Percentiles rank a stretch among this genome's conserved stretches.
These are phyloP conservation scores for Phytophthora podocarpi DNA, from an alignment of 352 stramenopile species.

Conservation along the genomic window DNA sequence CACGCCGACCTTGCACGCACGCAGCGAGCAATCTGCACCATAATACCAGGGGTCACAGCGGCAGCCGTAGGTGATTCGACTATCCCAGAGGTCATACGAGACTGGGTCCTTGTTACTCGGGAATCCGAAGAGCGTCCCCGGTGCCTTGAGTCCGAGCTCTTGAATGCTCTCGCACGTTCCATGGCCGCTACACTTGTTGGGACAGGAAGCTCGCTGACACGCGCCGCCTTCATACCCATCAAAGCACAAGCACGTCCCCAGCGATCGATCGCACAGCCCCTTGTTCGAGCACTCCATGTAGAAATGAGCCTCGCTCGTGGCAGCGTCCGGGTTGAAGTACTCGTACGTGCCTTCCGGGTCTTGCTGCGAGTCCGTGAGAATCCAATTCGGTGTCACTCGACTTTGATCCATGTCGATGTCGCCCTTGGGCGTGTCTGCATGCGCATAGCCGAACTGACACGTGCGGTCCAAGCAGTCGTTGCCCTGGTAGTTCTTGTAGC, in stretches of 20 bases:
- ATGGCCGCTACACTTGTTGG: slow-evolving; percentile 68
- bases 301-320: slow-evolving; percentile 75
- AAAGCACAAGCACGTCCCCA: slow-evolving; percentile 89
- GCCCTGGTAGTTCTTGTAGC: slow-evolving; percentile 86
- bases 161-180: slow-evolving; percentile 78
- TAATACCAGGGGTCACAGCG: slow-evolving; percentile 89
- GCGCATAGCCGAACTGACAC: slow-evolving; percentile 86
- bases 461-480: slow-evolving; percentile 85
- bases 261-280: slow-evolving; percentile 88
- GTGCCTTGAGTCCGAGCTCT: slow-evolving; percentile 56
- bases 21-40: slow-evolving; percentile 81
- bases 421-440: slow-evolving; percentile 92
- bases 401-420: slow-evolving; percentile 91
- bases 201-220: slow-evolving; percentile 81
- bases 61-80: slow-evolving; percentile 82
- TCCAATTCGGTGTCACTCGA: slow-evolving; percentile 36
- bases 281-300: slow-evolving; percentile 96
- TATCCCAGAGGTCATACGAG: slow-evolving; percentile 83
- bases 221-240: slow-evolving; percentile 89
- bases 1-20: slow-evolving; percentile 71
- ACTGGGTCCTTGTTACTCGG: slow-evolving; percentile 22
- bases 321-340: slow-evolving; percentile 64
- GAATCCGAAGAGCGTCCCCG: slow-evolving; percentile 46
- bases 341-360: slow-evolving; percentile 71
- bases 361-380: slow-evolving; percentile 79